phyloP scores from a whole-genome alignment of 2,329 filamentous ascomycete species.

The Acarospora socialis region DNA sequence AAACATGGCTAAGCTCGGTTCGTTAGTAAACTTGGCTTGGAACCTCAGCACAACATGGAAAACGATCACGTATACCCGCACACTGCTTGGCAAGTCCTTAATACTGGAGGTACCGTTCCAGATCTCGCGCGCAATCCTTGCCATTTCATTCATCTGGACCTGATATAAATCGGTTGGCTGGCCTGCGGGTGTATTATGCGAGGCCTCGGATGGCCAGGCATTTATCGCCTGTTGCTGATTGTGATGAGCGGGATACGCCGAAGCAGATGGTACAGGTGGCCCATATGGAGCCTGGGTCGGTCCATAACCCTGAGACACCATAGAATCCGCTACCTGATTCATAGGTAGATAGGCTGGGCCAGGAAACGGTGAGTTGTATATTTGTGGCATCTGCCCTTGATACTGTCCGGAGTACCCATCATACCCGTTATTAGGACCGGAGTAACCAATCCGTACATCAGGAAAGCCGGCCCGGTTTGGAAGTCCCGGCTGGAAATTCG shows the following conservation, averaged over 20 bases:
- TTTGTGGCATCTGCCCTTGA: conserved; percentile 12
- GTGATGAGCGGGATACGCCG: conserved; percentile 10
- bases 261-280: conserved; percentile 9
- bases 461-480: no score
- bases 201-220: no score
- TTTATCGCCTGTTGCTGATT: conserved; percentile 5
- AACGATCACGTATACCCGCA: conserved; percentile 50
- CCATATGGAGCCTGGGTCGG: no score
- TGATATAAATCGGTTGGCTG: conserved; percentile 32
- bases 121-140: conserved; percentile 41
- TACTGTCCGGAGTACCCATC: no score
- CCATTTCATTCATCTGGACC: conserved; percentile 38
- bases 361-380: conserved; percentile 16
- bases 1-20: conserved; percentile 44
- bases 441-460: no score
- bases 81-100: conserved; percentile 45
- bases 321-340: no score
- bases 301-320: no score
- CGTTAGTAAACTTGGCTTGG: conserved; percentile 40
- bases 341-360: conserved; percentile 14
- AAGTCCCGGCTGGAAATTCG: no score
- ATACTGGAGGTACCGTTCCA: conserved; percentile 49
- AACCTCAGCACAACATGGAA: conserved; percentile 48
- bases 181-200: no score
- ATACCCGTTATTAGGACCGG: no score